Evolutionary conservation across 805 yeast genomes (phyloP), one percentile per base, ranked within the genome.

Genomic region (Hanseniaspora opuntiae): DNA sequence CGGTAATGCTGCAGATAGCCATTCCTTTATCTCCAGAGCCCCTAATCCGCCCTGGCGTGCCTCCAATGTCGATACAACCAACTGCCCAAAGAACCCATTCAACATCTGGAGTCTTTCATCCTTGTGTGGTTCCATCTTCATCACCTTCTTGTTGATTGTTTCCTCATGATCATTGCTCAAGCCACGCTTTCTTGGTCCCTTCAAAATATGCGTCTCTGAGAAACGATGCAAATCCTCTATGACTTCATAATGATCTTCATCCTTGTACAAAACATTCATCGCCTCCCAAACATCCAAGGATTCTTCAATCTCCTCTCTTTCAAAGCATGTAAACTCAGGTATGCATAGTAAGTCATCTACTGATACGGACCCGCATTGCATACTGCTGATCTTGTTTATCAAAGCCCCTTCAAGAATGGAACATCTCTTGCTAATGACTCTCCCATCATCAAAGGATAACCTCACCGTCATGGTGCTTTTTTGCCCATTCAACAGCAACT

Each of bases 201-300:
- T 50, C 20, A 24, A 32, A 14, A 33, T n/a, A 6, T 40, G 33
- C 45, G 12, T 14, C 14, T 24, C 22, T 4, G 3, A 25, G 20
- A n/a, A 28, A 3, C n/a, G 7, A n/a, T 28, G 19, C 50, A 17
- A 42, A 19, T 22, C 33, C 20, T 38, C 45, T 14, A 39, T 47
- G 40, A 22, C 44, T 14, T 20, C 4, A 14, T 47, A 47, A 6
- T 33, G 41, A 36, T 28, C 17, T 7, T 65, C 67, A 1, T 68
- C 63, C 45, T 73, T 74, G 2, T 64, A 56, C 5, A 89, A 59
- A 0, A 87, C 77, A 0, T 76, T 78, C 46, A 74, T 65, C 20
- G 73, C 69, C 2, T 76, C 74, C 97, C 97, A 89, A 61, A 74
- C 86, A 4, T 65, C 56, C 6, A 81, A 58, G 0, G 74, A 68